These are phyloP conservation scores for Boletus sp. DNA, from an alignment of 768 basidiomycete species.

Conservation along the genomic window DNA sequence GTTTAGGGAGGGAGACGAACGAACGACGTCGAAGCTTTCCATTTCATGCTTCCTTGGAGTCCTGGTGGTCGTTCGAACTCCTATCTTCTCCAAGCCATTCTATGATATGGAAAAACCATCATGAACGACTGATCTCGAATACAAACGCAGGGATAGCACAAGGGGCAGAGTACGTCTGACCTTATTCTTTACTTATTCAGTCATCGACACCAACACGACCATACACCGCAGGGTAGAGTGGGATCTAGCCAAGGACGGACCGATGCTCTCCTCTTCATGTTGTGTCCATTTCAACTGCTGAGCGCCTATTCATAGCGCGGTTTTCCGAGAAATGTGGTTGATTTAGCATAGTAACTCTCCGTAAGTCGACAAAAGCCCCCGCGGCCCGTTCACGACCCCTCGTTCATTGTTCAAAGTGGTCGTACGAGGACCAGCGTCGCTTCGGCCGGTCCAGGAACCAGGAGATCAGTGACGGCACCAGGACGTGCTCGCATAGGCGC, in stretches of 20 bases:
- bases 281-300: neutral
- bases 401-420: neutral
- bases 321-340: neutral
- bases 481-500: neutral
- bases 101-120: neutral
- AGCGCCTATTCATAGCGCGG: neutral
- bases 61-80: neutral
- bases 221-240: neutral
- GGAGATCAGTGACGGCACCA: neutral
- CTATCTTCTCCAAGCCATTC: neutral
- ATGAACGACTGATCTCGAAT: neutral
- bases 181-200: neutral
- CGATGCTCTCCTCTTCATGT: neutral
- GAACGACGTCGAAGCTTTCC: neutral
- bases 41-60: neutral
- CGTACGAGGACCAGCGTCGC: neutral
- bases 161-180: neutral
- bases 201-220: neutral
- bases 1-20: neutral
- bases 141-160: neutral
- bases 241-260: neutral
- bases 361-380: conserved; percentile 3
- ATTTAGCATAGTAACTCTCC: neutral
- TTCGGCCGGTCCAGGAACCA: neutral
- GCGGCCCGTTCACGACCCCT: conserved; percentile 8